Base-by-base conservation (phyloP, 495 filamentous ascomycete species). In the Parathielavia hyrcaniae region DNA sequence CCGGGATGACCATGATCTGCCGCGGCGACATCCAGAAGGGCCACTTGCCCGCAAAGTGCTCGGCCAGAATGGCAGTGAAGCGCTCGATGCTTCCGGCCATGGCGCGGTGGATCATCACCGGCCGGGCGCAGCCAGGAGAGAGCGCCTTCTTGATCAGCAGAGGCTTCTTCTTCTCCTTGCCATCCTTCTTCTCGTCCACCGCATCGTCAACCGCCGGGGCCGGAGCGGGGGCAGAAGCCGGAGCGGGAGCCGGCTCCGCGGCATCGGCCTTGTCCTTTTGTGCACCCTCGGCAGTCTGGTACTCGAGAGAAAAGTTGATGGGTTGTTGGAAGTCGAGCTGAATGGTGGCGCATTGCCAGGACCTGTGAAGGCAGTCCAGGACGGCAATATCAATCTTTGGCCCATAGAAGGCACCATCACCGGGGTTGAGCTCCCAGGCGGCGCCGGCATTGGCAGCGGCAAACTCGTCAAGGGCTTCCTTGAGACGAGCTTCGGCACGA, bases 21-120 rank as follows among this genome's bases (percentile, higher is more conserved):
- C 92, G 85, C 26, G 93, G 93, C 61, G 85, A 91, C 57, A 98
- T 73, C 93, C 93, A 98, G 81, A 97, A 96, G 0, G 93, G 93
- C 92, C 92, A 97, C 74, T 96, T 96, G 61, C 93, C 93, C 41
- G 78, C 93, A 67, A 96, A 98, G 70, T 97, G 93, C 75, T 98
- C 93, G 23, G 79, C 90, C 55, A 97, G 75, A 61, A 98, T 95
- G 54, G 86, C 93, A 58, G 95, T 86, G 76, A 98, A 96, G 45
- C 93, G 87, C 76, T 98, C 93, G 64, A 97, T 89, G 61, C 84
- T 89, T 53, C 93, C 93, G 51, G 89, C 86, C 69, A 98, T 93
- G 48, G 93, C 93, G 59, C 93, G 88, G 73, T 97, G 93, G 59
- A 98, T 93, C 79, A 97, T 95, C 63, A 98, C 93, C 3, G 93